phyloP scores from a whole-genome alignment of 805 yeast genomes.

The Candida railenensis region DNA sequence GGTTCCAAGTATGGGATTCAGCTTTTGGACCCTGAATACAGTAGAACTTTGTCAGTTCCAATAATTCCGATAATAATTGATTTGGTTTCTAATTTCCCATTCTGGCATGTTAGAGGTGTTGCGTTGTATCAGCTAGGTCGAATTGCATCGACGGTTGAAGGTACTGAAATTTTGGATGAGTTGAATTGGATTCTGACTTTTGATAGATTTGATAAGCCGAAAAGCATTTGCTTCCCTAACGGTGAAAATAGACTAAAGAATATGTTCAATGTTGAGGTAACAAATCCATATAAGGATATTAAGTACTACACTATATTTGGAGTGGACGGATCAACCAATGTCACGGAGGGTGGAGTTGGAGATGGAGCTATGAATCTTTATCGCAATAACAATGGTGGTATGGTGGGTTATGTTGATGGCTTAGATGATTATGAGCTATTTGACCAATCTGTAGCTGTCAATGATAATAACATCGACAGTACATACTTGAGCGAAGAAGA shows the following conservation, averaged over 20 bases:
- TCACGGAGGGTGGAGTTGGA: not conserved
- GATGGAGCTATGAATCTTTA: not conserved
- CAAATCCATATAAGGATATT: constrained; percentile 25
- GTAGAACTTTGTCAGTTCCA: constrained; percentile 16
- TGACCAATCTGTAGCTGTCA: constrained; percentile 2
- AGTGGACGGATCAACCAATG: not conserved
- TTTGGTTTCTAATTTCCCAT: constrained; percentile 28
- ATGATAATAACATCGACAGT: not conserved
- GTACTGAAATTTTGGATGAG: constrained; percentile 82
- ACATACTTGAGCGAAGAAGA: constrained; percentile 5
- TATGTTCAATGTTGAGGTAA: constrained; percentile 17
- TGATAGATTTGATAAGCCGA: constrained; percentile 17
- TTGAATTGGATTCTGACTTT: constrained; percentile 56
- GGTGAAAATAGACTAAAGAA: not conserved
- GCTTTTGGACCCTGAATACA: constrained; percentile 32
- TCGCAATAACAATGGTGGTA: not conserved
- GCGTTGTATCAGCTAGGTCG: constrained; percentile 79
- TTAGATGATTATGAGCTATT: constrained; percentile 2
- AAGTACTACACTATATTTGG: constrained; percentile 25
- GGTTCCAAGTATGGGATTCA: constrained; percentile 68
- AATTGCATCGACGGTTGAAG: constrained; percentile 69
- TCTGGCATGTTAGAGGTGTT: constrained; percentile 67
- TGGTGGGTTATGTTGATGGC: not conserved
- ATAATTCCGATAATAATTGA: constrained; percentile 48
- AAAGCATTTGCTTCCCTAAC: constrained; percentile 20